These are phyloP conservation scores for Ogataea polymorpha DNA, from an alignment of 805 yeast genomes.

Conservation along the genomic window DNA sequence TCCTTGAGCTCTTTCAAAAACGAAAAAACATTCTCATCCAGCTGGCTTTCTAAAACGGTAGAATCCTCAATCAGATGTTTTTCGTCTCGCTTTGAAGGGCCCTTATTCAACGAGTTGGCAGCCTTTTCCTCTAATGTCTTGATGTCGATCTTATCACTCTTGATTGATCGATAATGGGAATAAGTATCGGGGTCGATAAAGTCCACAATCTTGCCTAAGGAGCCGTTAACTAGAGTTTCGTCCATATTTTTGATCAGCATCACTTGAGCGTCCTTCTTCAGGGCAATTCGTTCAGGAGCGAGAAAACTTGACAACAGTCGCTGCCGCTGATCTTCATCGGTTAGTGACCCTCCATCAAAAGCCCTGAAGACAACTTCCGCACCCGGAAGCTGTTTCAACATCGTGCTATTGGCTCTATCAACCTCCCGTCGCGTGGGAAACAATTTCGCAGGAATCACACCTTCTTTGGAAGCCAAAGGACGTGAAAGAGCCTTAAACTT, in stretches of 20 bases:
- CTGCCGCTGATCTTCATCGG: constrained; percentile 40
- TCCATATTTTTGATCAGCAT: constrained; percentile 80
- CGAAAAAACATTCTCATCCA: constrained; percentile 49
- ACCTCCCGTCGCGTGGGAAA: constrained; percentile 73
- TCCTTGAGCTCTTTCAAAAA: constrained; percentile 34
- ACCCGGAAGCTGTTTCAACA: constrained; percentile 48
- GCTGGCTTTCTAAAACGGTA: constrained; percentile 20
- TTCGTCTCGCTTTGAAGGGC: constrained; percentile 16
- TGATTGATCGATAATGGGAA: constrained; percentile 33
- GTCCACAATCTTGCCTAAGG: constrained; percentile 59
- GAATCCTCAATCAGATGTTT: constrained; percentile 20
- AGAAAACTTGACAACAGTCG: constrained; percentile 53
- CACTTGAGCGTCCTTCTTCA: constrained; percentile 76
- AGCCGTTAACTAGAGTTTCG: constrained; percentile 71
- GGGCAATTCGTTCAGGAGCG: constrained; percentile 53
- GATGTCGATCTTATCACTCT: constrained; percentile 7
- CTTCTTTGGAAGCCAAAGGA: constrained; percentile 47
- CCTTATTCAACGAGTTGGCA: constrained; percentile 10
- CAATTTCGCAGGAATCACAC: constrained; percentile 71
- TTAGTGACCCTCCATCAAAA: constrained; percentile 49
- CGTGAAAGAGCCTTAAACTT: constrained; percentile 55
- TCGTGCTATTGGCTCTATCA: constrained; percentile 54
- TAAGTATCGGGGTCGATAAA: constrained; percentile 49
- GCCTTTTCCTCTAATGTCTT: constrained; percentile 23
- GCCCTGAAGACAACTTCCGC: constrained; percentile 43